Conservation (phyloP, 129 eudicot species). For the Pulicaria dysenterica region DNA sequence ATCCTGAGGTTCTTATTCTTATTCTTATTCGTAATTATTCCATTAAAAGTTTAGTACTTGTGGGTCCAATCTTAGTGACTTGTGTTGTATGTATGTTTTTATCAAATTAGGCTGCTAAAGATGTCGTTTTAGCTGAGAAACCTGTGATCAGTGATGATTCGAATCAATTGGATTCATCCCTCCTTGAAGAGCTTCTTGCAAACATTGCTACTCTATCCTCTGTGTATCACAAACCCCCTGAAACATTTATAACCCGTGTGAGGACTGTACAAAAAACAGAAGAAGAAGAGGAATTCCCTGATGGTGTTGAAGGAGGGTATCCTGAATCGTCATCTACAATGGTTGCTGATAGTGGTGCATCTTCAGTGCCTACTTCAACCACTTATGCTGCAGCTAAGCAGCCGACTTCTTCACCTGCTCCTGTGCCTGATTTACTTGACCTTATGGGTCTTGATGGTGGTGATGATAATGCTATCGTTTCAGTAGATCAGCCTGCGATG, state of each 20-base stretch:
- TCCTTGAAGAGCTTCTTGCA: slow-evolving; percentile 96
- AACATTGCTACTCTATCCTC: slow-evolving; percentile 94
- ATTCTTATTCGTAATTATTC: neutral
- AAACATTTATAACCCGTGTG: slow-evolving; percentile 90
- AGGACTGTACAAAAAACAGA: slow-evolving; percentile 78
- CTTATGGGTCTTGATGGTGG: slow-evolving; percentile 60
- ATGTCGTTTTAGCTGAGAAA: slow-evolving; percentile 95
- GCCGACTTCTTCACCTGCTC: slow-evolving; percentile 59
- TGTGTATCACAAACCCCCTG: slow-evolving; percentile 98
- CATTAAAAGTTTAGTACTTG: neutral
- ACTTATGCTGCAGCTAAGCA: slow-evolving; percentile 45
- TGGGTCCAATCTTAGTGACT: slow-evolving; percentile 18
- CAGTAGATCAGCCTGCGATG: slow-evolving; percentile 70
- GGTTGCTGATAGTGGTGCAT: slow-evolving; percentile 52
- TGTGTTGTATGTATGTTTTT: neutral
- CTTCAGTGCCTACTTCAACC: slow-evolving; percentile 56
- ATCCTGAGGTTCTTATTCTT: slow-evolving; percentile 77
- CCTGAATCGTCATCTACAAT: slow-evolving; percentile 68
- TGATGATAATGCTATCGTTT: slow-evolving; percentile 61
- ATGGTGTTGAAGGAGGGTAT: slow-evolving; percentile 73
- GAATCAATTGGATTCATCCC: slow-evolving; percentile 86
- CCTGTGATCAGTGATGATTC: slow-evolving; percentile 98
- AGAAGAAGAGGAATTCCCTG: slow-evolving; percentile 90
- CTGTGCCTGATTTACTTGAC: slow-evolving; percentile 93
- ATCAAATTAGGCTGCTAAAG: slow-evolving; percentile 83